Percentiles rank a stretch among this genome's conserved stretches.
Evolutionary conservation across 306 rosid genomes (phyloP).

Genomic region (Abrus precatorius): DNA sequence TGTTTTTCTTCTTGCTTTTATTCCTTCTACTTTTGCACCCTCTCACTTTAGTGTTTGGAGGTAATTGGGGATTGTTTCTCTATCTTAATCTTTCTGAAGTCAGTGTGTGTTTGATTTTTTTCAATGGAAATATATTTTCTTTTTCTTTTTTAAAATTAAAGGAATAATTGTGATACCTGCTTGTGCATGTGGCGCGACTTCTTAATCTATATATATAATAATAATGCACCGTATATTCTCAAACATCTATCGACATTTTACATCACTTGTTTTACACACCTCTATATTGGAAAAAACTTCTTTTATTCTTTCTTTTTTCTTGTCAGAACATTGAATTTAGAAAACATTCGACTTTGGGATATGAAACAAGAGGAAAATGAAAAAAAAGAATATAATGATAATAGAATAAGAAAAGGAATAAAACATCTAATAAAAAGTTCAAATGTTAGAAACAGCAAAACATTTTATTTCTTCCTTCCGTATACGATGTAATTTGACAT

Average conservation of each 20-base stretch:
- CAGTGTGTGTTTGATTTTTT: constrained; percentile 7
- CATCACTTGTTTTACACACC: neutral
- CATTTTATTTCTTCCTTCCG: too few relatives aligned
- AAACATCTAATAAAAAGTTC: neutral
- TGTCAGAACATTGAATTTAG: neutral
- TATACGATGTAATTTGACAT: too few relatives aligned
- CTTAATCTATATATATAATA: constrained; percentile 26
- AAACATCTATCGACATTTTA: neutral
- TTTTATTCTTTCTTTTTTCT: neutral
- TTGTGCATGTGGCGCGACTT: constrained; percentile 49
- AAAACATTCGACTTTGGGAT: too few relatives aligned
- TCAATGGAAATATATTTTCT: neutral
- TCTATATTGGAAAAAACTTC: neutral
- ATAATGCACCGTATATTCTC: constrained; percentile 8
- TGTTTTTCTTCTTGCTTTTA: constrained; percentile 51
- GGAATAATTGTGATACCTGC: constrained; percentile 35
- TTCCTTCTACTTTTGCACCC: constrained; percentile 42
- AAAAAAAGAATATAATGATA: too few relatives aligned
- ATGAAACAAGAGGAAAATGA: too few relatives aligned
- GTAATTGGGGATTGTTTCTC: constrained; percentile 42
- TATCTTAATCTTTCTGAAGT: constrained; percentile 26
- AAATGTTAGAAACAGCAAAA: neutral
- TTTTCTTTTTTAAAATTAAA: neutral
- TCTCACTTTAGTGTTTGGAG: constrained; percentile 46
- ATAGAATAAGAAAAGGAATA: too few relatives aligned